phyloP scores from a whole-genome alignment of 169 alveolate species.

The Babesia bigemina region DNA sequence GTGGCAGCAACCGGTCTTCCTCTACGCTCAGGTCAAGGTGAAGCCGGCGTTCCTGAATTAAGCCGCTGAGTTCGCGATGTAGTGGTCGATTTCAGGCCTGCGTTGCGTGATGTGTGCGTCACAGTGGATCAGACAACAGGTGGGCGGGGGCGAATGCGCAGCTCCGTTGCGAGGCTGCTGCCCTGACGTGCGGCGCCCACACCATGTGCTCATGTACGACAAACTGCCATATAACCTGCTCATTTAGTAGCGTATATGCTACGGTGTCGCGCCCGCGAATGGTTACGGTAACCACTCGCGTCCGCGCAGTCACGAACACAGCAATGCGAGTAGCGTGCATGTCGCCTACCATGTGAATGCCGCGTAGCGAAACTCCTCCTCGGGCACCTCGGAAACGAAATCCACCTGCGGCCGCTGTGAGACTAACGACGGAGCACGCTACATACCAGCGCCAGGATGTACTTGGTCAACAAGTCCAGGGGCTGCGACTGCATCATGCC shows the following conservation, averaged over 20 bases:
- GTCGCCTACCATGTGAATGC: slow-evolving; percentile 52
- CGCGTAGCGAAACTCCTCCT: slow-evolving; percentile 44
- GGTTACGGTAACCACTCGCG: no score
- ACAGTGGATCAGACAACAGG: not conserved
- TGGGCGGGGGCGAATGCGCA: no score
- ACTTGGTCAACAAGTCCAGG: slow-evolving; percentile 27
- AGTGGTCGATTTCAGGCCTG: slow-evolving; percentile 44
- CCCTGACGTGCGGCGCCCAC: no score
- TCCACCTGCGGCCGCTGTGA: slow-evolving; percentile 16
- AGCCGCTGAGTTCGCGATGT: slow-evolving; percentile 4
- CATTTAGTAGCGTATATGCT: no score
- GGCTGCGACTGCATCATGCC: slow-evolving; percentile 29
- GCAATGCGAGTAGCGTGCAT: no score
- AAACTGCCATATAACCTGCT: no score
- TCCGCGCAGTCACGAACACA: no score
- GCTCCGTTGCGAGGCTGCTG: no score
- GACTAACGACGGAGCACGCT: not conserved
- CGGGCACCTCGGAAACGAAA: slow-evolving; percentile 43
- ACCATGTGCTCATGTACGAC: no score
- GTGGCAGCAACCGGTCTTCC: slow-evolving; percentile 76
- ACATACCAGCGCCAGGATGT: slow-evolving; percentile 46
- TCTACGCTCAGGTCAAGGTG: slow-evolving; percentile 74
- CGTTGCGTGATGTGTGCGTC: not conserved
- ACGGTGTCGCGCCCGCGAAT: no score
- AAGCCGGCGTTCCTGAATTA: not conserved